Conservation (phyloP, 176 grass and related monocot species). For the Tuctoria greenei region DNA sequence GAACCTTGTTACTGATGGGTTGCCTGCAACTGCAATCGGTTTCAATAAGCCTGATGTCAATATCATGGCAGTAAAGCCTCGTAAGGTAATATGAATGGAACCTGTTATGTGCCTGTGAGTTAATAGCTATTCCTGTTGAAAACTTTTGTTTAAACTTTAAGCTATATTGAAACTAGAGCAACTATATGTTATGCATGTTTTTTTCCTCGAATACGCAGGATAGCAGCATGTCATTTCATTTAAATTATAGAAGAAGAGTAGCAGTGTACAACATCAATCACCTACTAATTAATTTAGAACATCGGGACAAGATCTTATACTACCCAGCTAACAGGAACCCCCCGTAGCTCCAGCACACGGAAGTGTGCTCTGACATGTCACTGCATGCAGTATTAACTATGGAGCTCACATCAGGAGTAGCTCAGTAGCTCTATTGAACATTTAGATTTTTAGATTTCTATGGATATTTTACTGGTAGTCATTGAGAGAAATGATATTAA, state of each 20-base stretch:
- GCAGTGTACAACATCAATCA: background rate
- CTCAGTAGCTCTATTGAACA: background rate
- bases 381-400: background rate
- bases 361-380: background rate
- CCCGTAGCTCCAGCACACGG: background rate
- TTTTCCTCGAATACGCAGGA: background rate
- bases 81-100: constrained; percentile 63
- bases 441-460: background rate
- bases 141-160: constrained; percentile 14
- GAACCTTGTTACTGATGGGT: constrained; percentile 95
- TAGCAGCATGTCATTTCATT: background rate
- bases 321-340: background rate
- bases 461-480: background rate
- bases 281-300: background rate
- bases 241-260: background rate
- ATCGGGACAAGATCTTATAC: background rate
- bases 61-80: constrained; percentile 86
- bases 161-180: background rate
- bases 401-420: background rate
- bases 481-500: background rate
- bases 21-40: constrained; percentile 97
- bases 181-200: too few relatives aligned
- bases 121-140: constrained; percentile 6
- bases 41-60: constrained; percentile 95
- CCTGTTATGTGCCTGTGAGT: background rate